Evolutionary conservation across 495 filamentous ascomycete species (phyloP), one percentile per base, ranked within the genome.

Genomic region (Amorphotheca resinae): DNA sequence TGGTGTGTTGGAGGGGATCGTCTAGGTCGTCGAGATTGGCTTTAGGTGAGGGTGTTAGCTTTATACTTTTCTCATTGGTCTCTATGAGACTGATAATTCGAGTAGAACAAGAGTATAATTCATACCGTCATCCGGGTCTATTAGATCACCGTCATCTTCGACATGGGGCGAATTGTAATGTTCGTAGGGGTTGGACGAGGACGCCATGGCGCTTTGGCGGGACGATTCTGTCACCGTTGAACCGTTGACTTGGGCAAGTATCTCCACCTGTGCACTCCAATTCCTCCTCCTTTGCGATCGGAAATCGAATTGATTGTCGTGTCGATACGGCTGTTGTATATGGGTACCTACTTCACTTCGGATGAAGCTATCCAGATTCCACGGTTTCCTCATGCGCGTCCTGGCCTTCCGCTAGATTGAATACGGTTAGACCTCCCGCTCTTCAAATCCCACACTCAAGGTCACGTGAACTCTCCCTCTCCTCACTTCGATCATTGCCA

Each of bases 51-150:
- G 14, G 17, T 22, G 21, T 45, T 45, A 46, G 32, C 18, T 30
- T 28, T 32, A 33, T 21, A 3, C 1, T 34, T 25, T 11, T 11
- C 25, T 28, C 25, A 5, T 11, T 28, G 11, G 11, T 28, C 25
- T 28, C 5, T n/a, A n/a, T n/a, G 25, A 28, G 11, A 28, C 25
- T 28, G 25, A 11, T 21, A 35, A 28, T 3, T 33, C n/a, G 2
- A 36, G 37, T 22, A 14, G 28, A 6, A 46, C n/a, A n/a, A 33
- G 41, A 23, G 23, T 30, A 53, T 23, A 43, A 14, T 18, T 23
- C 57, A 55, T 61, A 95, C 91, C 84, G 67, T 95, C 85, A 65
- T 96, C 89, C 2, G 89, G 86, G 61, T 98, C 91, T 64, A 96
- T 95, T 52, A 94, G 63, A 54, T 78, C 71, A 54, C 94, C 87